Evolutionary conservation across 2,329 filamentous ascomycete genomes (phyloP), one percentile per base, ranked within the genome.

Genomic region (Botrytis byssoidea): DNA sequence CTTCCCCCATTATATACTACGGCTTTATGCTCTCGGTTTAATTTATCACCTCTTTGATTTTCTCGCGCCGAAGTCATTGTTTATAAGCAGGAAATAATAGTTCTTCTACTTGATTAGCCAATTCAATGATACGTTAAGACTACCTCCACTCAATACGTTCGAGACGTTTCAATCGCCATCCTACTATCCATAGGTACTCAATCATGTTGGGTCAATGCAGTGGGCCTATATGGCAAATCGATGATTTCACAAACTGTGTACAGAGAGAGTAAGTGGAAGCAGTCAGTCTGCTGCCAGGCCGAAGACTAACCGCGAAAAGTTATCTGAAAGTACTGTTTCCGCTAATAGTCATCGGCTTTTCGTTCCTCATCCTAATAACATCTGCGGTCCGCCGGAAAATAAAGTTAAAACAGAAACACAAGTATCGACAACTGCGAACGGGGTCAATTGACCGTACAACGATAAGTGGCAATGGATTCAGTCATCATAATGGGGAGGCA

Each of bases 321-420:
- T 95, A 93, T 82, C 88, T 97, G 71, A 91, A 93, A 83, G 89
- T 93, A 75, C 85, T 97, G 65, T 86, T 98, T 72, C 96, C 96
- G 72, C 85, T 96, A 75, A 84, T 91, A 75, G 86, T 92, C 74
- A 89, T 94, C 82, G 87, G 84, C 76, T 78, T 92, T 40, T 98
- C 96, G 10, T 82, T 95, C 77, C 81, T 92, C 70, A 86, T 90
- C 77, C 87, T 97, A 73, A 78, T 87, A 74, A 81, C 87, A 78
- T 89, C 91, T 80, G 84, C 87, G 78, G 82, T 89, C 76, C 84
- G 85, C 74, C 87, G 87, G 73, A 84, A 85, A 75, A 82, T 86
- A 76, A 83, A 84, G 77, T 84, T 85, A 82, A 88, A 86, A 83
- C 85, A 85, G 79, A 74, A 70, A 12, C 83, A 86, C 76, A 85